Conservation (phyloP, 2,329 filamentous ascomycete genomes). For the Paraconiothyrium brasiliense region DNA sequence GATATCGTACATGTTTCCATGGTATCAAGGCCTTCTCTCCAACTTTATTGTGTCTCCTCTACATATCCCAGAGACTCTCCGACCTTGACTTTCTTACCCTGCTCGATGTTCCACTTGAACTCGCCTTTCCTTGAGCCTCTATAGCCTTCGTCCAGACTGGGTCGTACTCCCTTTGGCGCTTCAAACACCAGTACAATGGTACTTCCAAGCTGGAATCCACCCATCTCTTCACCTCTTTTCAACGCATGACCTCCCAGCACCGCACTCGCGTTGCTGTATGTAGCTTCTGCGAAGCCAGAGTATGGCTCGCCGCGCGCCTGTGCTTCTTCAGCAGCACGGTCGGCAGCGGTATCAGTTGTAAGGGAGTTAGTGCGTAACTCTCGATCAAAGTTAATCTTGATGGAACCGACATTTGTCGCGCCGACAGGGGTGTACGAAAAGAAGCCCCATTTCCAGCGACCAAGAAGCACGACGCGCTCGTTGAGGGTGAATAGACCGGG, state of each 20-base stretch:
- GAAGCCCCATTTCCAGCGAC: slow-evolving; percentile 96
- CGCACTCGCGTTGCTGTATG: slow-evolving; percentile 79
- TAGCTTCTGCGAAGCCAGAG: slow-evolving; percentile 91
- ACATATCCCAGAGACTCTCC: slow-evolving; percentile 86
- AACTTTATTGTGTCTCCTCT: slow-evolving; percentile 54
- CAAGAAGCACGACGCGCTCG: slow-evolving; percentile 91
- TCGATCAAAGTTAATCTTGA: slow-evolving; percentile 95
- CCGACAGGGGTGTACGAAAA: slow-evolving; percentile 96
- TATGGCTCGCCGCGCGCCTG: slow-evolving; percentile 80
- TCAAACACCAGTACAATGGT: slow-evolving; percentile 97
- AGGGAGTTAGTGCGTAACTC: slow-evolving; percentile 94
- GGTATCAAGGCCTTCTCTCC: slow-evolving; percentile 6
- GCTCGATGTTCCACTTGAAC: slow-evolving; percentile 87
- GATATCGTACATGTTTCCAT: slow-evolving; percentile 13
- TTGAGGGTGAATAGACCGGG: slow-evolving; percentile 97
- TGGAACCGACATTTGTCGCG: slow-evolving; percentile 96
- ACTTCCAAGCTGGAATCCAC: slow-evolving; percentile 94
- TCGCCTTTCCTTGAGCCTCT: slow-evolving; percentile 68
- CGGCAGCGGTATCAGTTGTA: slow-evolving; percentile 90
- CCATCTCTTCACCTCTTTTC: slow-evolving; percentile 93
- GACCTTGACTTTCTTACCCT: slow-evolving; percentile 88
- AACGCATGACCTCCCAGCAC: slow-evolving; percentile 86
- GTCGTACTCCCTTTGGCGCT: slow-evolving; percentile 73
- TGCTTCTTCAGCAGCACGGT: slow-evolving; percentile 83
- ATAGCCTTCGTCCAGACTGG: slow-evolving; percentile 66